These are phyloP conservation scores for Tolypocladium capitatum DNA, from an alignment of 2,329 filamentous ascomycete genomes.

Conservation along the genomic window DNA sequence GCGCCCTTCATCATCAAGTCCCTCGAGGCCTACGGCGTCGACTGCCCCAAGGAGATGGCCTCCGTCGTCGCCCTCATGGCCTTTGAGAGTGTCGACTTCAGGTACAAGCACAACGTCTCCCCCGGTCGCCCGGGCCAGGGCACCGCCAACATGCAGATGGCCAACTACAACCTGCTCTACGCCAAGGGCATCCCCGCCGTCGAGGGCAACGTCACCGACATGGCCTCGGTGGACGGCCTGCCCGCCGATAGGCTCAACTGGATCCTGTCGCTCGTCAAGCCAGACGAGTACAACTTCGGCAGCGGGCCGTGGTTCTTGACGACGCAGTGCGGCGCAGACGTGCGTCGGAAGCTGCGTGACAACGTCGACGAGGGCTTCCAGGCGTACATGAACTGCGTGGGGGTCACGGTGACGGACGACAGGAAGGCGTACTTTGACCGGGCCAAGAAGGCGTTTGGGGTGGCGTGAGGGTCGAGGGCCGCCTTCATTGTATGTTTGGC, in stretches of 20 bases:
- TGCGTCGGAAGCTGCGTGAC: slow-evolving; percentile 19
- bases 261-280: slow-evolving; percentile 30
- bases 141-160: slow-evolving; percentile 45
- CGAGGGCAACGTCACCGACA: slow-evolving; percentile 16
- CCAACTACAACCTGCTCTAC: slow-evolving; percentile 31
- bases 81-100: slow-evolving; percentile 57
- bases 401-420: slow-evolving; percentile 16
- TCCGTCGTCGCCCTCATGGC: slow-evolving; percentile 58
- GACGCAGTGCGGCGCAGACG: slow-evolving; percentile 25
- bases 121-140: slow-evolving; percentile 53
- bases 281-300: slow-evolving; percentile 40
- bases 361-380: slow-evolving; percentile 28
- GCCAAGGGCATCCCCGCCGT: slow-evolving; percentile 29
- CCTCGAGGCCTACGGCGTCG: slow-evolving; percentile 45
- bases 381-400: slow-evolving; percentile 36
- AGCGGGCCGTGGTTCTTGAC: slow-evolving; percentile 37
- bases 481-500: not conserved
- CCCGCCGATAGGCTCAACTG: slow-evolving; percentile 20
- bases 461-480: slow-evolving; percentile 7
- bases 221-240: slow-evolving; percentile 13
- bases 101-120: slow-evolving; percentile 54
- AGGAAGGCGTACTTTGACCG: slow-evolving; percentile 27
- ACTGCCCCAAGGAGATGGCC: slow-evolving; percentile 45
- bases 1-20: slow-evolving; percentile 41
- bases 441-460: slow-evolving; percentile 34